Base-by-base conservation (phyloP, 257 asterid genomes). In the Echites panduratus region DNA sequence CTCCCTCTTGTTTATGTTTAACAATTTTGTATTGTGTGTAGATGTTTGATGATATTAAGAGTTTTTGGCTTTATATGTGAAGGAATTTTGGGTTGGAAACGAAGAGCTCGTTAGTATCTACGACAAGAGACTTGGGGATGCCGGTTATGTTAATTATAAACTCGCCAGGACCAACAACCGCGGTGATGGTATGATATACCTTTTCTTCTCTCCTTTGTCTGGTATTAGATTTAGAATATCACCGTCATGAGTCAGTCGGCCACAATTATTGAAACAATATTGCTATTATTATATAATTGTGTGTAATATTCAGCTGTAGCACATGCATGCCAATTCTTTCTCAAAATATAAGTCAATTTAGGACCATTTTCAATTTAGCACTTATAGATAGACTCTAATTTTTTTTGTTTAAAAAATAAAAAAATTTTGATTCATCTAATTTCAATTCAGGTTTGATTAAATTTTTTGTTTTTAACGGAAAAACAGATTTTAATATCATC, bases 31-130 rank as follows among this genome's bases (percentile, higher is more conserved):
- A 53, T 66, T 50, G 13, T 16, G 71, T 63, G 48, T 11, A 26
- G 20, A 43, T 73, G 7, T 35, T 29, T 70, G 10, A 32, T 57
- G 50, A 65, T 74, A 41, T 32, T 45, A 45, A 68, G 45, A 32
- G 38, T 59, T 50, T 35, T 79, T 68, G 2, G 8, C 48, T 66
- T 10, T 63, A 32, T 38, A 76, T 73, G 3, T 32, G 38, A 76
- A 94, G 97, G 99, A 95, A 82, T 87, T 95, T 74, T 95, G 99
- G 99, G 96, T 95, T 87, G 98, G 97, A 47, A 95, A 95, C 83
- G 97, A 88, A 77, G 99, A 95, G 76, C 83, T 95, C 72, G 98
- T 95, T 69, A 83, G 75, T 77, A 84, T 95, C 49, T 95, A 95
- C 67, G 91, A 92, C 75, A 89, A 86, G 85, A 92, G 98, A 85